Evolutionary conservation across 352 stramenopile genomes (phyloP), one percentile per base, ranked within the genome.

Genomic region (Pythium folliculosum): DNA sequence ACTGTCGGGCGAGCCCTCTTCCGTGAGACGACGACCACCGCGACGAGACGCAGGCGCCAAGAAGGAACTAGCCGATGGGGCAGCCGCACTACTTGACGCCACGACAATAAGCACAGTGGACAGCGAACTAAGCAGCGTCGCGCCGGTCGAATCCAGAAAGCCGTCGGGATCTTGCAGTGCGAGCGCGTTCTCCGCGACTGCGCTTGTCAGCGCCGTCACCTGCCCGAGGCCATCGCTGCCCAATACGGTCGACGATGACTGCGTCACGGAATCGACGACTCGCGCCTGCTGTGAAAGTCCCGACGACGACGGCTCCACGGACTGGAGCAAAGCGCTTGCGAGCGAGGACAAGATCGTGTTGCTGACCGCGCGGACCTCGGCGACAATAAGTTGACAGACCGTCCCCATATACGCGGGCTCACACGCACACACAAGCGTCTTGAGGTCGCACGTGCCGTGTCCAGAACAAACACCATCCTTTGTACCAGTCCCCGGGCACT

Each of bases 261-360:
- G 65, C 21, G 86, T 64, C 7, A 91, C 64, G 1, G 75, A 86
- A 2, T 75, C 60, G 12, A 88, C 53, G 12, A 90, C 78, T 8
- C 73, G 65, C 5, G 77, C 79, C 58, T 88, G 80, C 43, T 90
- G 86, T 2, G 73, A 76, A 16, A 94, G 80, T 2, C 71, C 72
- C 1, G 73, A 77, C 1, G 60, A 72, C 16, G 74, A 86, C 1
- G 80, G 74, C 50, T 94, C 78, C 3, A 80, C 60, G 0, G 67
- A 52, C 14, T 60, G 57, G 0, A 78, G 62, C 1, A 77, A 60
- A 2, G 12, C 60, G 3, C 65, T 65, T 3, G 27, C 45, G 0
- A 91, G 69, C 0, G 73, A 83, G 2, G 71, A 50, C 17, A 94
- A 69, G 35, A 94, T 88, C 16, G 53, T 64, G 19, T 62, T 50